Base-by-base conservation (phyloP, 805 yeast species). In the Tetrapisispora namnaoensis region DNA sequence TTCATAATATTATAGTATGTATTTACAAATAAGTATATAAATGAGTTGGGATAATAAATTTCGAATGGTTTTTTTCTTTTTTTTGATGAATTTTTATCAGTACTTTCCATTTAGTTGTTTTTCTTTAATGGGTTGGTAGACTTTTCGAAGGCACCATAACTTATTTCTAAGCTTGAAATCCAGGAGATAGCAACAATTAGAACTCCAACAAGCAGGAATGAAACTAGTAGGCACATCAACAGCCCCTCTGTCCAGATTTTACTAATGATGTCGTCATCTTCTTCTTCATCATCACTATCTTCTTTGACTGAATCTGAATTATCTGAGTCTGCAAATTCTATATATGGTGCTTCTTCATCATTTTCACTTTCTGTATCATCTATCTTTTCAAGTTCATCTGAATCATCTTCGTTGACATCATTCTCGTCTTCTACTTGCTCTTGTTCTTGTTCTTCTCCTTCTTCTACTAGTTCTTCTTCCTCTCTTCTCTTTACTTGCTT, bases 61-160 rank as follows among this genome's bases (percentile, higher is more conserved):
- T 36, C n/a, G 20, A 36, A 36, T 36, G 38, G 37, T 36, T 24
- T 27, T 40, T 40, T 27, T 22, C 10, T 27, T 40, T 24, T 11
- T 21, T 11, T 11, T 21, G 28, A 20, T 30, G 24, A 27, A n/a
- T 27, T 17, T 40, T 13, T 27, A 27, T 27, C 10, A 27, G 28
- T 11, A 18, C 21, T 18, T 17, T 10, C 24, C n/a, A 2, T 42
- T 39, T 53, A 48, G 21, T 60, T 59, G 39, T 52, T 61, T 51
- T 62, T 66, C 57, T 66, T 66, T 47, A 60, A 51, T 53, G 67
- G 67, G 44, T 62, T 62, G 5, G 64, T 54, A 32, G 66, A 54
- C 50, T 81, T 86, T 51, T 87, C 95, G 59, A 89, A 82, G 14
- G 95, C 82, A 55, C 79, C 79, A 71, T 89, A 88, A 59, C 91